These are phyloP conservation scores for Acanthamoeba culbertsoni DNA, from an alignment of 208 protist genomes.

Conservation along the genomic window DNA sequence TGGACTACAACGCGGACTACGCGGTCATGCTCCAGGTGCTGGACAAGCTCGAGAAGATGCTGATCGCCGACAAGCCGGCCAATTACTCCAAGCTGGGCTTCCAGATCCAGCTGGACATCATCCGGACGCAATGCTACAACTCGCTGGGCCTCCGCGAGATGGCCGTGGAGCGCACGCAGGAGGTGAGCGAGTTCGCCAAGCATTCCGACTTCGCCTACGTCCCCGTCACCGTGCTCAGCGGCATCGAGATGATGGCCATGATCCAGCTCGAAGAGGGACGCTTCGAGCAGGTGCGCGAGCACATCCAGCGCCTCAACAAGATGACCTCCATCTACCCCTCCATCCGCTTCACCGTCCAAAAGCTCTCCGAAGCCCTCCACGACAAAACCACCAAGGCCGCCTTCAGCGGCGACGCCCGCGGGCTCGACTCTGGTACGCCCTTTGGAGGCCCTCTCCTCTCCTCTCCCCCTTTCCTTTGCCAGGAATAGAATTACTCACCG, in stretches of 20 bases:
- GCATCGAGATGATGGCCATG: slow-evolving; percentile 47
- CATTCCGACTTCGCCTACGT: neutral
- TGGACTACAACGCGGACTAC: slow-evolving; percentile 59
- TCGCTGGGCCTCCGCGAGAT: slow-evolving; percentile 44
- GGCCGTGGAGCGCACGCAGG: slow-evolving; percentile 49
- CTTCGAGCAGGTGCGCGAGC: slow-evolving; percentile 22
- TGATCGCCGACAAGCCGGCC: neutral
- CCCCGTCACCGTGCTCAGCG: neutral
- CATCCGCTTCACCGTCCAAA: slow-evolving; percentile 24
- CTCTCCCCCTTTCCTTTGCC: too few relatives aligned
- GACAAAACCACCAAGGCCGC: slow-evolving; percentile 4
- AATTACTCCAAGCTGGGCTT: slow-evolving; percentile 55
- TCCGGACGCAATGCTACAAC: slow-evolving; percentile 53
- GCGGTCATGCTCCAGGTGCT: slow-evolving; percentile 55
- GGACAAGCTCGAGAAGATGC: slow-evolving; percentile 53
- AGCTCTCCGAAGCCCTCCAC: slow-evolving; percentile 23
- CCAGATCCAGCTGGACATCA: slow-evolving; percentile 38
- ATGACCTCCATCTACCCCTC: slow-evolving; percentile 35
- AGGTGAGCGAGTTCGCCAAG: slow-evolving; percentile 46
- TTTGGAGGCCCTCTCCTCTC: too few relatives aligned
- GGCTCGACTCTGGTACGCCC: neutral
- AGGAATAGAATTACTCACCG: too few relatives aligned
- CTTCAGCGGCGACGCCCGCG: neutral
- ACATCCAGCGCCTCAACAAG: slow-evolving; percentile 30
- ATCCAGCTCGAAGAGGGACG: slow-evolving; percentile 37